Conservation (phyloP, 352 stramenopile species). For the Elongisporangium anandrum region DNA sequence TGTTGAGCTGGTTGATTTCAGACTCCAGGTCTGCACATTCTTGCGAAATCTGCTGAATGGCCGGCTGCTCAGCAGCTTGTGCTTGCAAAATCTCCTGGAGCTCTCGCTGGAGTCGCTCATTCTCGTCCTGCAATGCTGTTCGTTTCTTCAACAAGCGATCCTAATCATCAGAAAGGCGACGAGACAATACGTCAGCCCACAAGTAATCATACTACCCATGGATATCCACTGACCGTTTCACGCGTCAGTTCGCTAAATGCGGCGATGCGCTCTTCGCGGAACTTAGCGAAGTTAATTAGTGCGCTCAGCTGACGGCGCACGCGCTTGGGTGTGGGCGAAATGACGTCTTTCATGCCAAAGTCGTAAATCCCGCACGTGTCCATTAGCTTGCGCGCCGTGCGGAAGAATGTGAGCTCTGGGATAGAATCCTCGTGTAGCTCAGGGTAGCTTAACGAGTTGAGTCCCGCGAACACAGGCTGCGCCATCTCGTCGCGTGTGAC, state of each 20-base stretch:
- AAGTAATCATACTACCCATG: neutral
- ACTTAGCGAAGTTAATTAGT: constrained; percentile 98
- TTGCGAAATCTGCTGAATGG: constrained; percentile 51
- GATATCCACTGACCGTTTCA: constrained; percentile 30
- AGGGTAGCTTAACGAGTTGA: constrained; percentile 81
- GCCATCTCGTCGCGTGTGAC: constrained; percentile 89
- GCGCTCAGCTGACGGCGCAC: constrained; percentile 92
- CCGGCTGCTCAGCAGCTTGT: constrained; percentile 48
- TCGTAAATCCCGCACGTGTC: constrained; percentile 90
- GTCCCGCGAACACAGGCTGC: constrained; percentile 83
- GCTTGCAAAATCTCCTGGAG: constrained; percentile 56
- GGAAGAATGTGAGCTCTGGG: constrained; percentile 92
- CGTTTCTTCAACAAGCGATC: constrained; percentile 47
- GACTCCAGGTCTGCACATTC: constrained; percentile 83
- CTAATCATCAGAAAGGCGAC: neutral
- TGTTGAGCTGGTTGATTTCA: constrained; percentile 90
- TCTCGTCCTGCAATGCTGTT: constrained; percentile 53
- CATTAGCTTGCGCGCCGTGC: constrained; percentile 87
- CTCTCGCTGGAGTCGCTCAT: constrained; percentile 52
- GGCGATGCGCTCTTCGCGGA: constrained; percentile 90
- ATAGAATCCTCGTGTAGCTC: constrained; percentile 94
- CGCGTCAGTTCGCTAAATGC: constrained; percentile 80
- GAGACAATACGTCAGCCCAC: too few species aligned
- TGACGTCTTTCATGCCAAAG: constrained; percentile 93
- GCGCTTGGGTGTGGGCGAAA: constrained; percentile 84